Percentiles rank a stretch among this genome's conserved stretches.
phyloP scores from a whole-genome alignment of 179 eudicot genomes.

The Heliamphora pulchella region DNA sequence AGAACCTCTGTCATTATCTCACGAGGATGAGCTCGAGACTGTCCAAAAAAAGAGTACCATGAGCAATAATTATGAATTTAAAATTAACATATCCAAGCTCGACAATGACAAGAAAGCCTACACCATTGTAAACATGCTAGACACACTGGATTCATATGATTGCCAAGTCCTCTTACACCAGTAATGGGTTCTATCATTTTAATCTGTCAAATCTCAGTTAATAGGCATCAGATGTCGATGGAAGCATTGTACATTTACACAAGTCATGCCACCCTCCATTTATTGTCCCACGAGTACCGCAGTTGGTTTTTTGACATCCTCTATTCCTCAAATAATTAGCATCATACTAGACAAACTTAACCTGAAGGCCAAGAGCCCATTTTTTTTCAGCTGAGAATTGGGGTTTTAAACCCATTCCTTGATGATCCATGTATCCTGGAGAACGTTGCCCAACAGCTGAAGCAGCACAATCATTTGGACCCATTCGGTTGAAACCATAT shows the following conservation, averaged over 20 bases:
- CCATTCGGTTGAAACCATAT: conserved; percentile 34
- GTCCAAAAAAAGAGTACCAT: conserved; percentile 5
- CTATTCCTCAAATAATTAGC: neutral
- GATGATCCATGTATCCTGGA: conserved; percentile 57
- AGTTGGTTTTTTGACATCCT: neutral
- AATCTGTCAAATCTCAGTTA: neutral
- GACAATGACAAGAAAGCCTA: neutral
- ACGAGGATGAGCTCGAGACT: conserved; percentile 54
- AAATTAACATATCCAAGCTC: neutral
- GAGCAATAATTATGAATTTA: neutral
- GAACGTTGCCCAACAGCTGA: conserved; percentile 32
- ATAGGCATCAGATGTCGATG: neutral
- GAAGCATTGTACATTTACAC: neutral
- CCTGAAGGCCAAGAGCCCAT: conserved; percentile 97
- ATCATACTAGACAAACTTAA: conserved; percentile 21
- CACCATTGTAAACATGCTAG: too few species aligned
- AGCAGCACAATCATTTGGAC: conserved; percentile 36
- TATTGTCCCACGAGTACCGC: neutral
- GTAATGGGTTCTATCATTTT: neutral
- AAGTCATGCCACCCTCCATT: conserved; percentile 11
- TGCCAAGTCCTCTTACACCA: neutral
- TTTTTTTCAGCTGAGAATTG: conserved; percentile 60
- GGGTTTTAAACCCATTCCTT: conserved; percentile 46
- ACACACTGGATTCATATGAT: neutral
- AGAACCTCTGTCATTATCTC: conserved; percentile 53